Conservation (phyloP, 148 eudicot genomes). For the Rhododendron kiyosumense region DNA sequence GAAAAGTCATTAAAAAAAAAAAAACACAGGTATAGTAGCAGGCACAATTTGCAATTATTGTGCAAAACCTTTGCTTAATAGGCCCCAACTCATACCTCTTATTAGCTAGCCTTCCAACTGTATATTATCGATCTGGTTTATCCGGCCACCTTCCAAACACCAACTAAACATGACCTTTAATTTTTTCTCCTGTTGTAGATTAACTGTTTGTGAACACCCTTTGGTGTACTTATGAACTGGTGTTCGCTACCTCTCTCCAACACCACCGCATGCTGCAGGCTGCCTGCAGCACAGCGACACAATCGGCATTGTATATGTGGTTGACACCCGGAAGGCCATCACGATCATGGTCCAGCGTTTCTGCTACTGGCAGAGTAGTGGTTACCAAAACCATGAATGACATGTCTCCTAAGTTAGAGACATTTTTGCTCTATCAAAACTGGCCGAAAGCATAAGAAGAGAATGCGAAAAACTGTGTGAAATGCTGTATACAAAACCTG, state of each 20-base stretch:
- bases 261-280: no score
- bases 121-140: not conserved
- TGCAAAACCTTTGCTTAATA: not conserved
- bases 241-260: no score
- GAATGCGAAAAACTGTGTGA: conserved; percentile 40
- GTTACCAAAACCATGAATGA: conserved; percentile 61
- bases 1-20: no score
- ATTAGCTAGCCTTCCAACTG: not conserved
- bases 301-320: no score
- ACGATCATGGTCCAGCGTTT: conserved; percentile 24
- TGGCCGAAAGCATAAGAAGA: conserved; percentile 52
- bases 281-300: no score
- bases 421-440: conserved; percentile 29
- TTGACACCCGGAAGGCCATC: not conserved
- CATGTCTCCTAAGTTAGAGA: conserved; percentile 40
- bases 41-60: not conserved
- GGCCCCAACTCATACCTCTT: not conserved
- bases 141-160: not conserved
- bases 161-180: not conserved
- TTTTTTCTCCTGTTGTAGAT: no score
- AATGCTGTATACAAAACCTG: conserved; percentile 58
- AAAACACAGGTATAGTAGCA: no score
- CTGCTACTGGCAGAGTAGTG: conserved; percentile 58
- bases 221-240: no score
- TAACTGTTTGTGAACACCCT: no score